Evolutionary conservation across 116 monocot species (phyloP), one percentile per base, ranked within the genome.

Genomic region (Phalaenopsis hybrid): DNA sequence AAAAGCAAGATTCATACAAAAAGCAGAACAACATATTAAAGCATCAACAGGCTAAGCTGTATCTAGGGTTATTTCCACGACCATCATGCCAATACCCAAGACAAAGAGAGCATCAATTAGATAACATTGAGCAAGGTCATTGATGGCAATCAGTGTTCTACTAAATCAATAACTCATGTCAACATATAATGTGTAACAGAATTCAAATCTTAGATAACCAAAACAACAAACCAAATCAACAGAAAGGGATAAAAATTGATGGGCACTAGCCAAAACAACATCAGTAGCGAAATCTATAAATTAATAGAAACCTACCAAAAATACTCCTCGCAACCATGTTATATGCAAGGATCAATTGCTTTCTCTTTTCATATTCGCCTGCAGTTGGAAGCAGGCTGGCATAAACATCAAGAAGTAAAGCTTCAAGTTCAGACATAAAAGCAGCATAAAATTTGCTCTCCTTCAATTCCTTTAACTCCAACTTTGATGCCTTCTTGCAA

Each of bases 331-430:
- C 86, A 76, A 88, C 82, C 12, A 16, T 49, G 70, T 88, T 85
- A 23, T 89, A 89, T 20, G 69, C 43, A 46, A 48, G 79, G 57
- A 92, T 78, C 75, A 95, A 67, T 37, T 16, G 57, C 46, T 46
- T 84, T 25, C 94, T 78, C 18, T 88, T 80, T 28, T 88, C 86
- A 84, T 92, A 95, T 13, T 92, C 88, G 79, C 84, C 76, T 81
- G 85, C 77, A 72, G 50, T 79, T 72, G 92, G 94, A 48, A 52
- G 78, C 78, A 89, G 61, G 34, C 63, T 37, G 0, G 59, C 31
- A 85, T 89, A 89, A 23, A 85, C 79, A 82, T 89, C 88, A 50
- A 90, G 81, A 78, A 95, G 89, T 57, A 87, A 78, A 11, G 76
- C 8, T 33, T 94, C 85, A 75, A 94, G 83, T 51, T 50, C 74